These are phyloP conservation scores for Tolypocladium pustulatum DNA, from an alignment of 2,329 filamentous ascomycete genomes.

Conservation along the genomic window DNA sequence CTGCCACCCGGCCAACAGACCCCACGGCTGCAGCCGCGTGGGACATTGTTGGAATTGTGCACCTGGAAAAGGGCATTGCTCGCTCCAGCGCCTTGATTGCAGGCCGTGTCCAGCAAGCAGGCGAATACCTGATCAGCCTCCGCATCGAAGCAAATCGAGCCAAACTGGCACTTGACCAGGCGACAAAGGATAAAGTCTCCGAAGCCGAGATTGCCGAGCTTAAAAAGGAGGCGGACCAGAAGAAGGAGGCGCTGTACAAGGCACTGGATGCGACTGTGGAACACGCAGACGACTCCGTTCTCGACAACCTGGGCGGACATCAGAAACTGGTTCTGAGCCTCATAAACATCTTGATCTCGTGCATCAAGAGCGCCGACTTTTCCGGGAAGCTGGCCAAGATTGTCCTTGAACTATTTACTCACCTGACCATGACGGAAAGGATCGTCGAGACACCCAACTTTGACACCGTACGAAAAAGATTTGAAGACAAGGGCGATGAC, in stretches of 20 bases:
- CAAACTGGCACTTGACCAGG: conserved; percentile 33
- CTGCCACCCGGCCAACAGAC: conserved; percentile 32
- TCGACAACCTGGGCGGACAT: conserved; percentile 48
- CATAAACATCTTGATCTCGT: conserved; percentile 42
- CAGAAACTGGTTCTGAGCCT: conserved; percentile 45
- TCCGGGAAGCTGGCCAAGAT: conserved; percentile 43
- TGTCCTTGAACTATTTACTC: conserved; percentile 48
- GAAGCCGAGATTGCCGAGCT: conserved; percentile 24
- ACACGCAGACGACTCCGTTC: conserved; percentile 42
- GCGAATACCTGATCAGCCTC: conserved; percentile 37
- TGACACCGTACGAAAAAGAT: conserved; percentile 50
- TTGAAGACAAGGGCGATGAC: conserved; percentile 54
- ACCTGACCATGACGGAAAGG: conserved; percentile 50
- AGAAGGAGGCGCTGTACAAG: conserved; percentile 37
- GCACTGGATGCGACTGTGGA: conserved; percentile 43
- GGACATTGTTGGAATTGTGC: conserved; percentile 41
- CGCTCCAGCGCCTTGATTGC: conserved; percentile 30
- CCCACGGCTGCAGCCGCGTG: conserved; percentile 37
- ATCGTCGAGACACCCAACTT: conserved; percentile 57
- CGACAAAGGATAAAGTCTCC: conserved; percentile 28
- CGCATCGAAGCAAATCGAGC: conserved; percentile 36
- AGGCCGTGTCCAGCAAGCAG: conserved; percentile 38
- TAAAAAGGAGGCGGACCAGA: conserved; percentile 29
- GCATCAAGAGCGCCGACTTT: conserved; percentile 41
- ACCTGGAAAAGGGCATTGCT: conserved; percentile 30